These are phyloP conservation scores for Aurantiochytrium sp. DNA, from an alignment of 108 stramenopile species.

Conservation along the genomic window DNA sequence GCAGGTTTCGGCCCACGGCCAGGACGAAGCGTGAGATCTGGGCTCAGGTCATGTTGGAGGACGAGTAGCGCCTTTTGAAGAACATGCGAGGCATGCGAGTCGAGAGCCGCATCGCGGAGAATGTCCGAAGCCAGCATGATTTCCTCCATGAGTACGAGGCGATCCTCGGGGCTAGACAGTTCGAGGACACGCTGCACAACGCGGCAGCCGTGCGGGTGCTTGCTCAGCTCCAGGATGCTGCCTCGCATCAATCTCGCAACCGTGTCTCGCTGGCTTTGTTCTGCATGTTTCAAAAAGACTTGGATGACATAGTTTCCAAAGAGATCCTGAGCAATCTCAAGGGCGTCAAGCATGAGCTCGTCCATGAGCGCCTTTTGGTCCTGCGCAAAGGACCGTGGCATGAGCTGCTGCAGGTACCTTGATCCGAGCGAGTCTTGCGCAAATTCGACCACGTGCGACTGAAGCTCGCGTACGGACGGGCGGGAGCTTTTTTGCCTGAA, in stretches of 20 bases:
- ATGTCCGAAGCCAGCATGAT: background rate
- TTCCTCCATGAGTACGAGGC: constrained; percentile 6
- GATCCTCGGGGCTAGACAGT: background rate
- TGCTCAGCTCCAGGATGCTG: background rate
- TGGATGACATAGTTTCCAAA: constrained; percentile 14
- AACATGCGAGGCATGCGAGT: background rate
- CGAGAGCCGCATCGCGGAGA: background rate
- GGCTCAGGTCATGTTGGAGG: background rate
- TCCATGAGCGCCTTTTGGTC: background rate
- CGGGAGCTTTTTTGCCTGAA: background rate
- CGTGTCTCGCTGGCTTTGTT: background rate
- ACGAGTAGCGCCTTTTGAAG: background rate
- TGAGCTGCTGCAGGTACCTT: background rate
- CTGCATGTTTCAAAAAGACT: background rate
- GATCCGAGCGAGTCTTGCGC: background rate
- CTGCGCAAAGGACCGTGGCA: background rate
- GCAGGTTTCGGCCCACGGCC: background rate
- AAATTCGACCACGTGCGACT: constrained; percentile 2
- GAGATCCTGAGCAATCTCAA: background rate
- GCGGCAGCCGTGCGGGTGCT: background rate
- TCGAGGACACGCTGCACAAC: background rate
- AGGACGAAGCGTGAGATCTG: background rate
- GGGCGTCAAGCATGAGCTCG: background rate
- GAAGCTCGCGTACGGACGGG: background rate
- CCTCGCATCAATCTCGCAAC: background rate